Evolutionary conservation across 257 asterid species (phyloP).

Genomic region (Craterostigma plantagineum): DNA sequence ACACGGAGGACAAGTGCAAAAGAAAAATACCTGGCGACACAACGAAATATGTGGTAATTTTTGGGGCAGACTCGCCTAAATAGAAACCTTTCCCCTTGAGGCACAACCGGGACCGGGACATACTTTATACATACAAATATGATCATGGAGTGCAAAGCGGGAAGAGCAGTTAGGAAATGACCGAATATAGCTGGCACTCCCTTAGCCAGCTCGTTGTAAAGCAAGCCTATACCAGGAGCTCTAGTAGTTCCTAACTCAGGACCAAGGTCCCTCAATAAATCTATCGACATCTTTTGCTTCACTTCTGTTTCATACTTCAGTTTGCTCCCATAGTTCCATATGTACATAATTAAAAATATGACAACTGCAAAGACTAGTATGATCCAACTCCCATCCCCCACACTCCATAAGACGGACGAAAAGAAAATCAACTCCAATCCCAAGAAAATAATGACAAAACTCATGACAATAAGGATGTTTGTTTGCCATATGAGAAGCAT

Average conservation of each 20-base stretch:
- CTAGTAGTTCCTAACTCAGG: conserved; percentile 76
- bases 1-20: conserved; percentile 8
- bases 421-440: conserved; percentile 73
- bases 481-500: conserved; percentile 99
- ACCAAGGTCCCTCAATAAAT: conserved; percentile 64
- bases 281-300: conserved; percentile 73
- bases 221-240: conserved; percentile 93
- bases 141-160: conserved; percentile 94
- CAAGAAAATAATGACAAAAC: conserved; percentile 50
- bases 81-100: conserved; percentile 76
- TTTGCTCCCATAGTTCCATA: conserved; percentile 95
- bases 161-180: conserved; percentile 78
- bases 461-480: conserved; percentile 48
- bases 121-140: conserved; percentile 85
- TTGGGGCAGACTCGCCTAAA: conserved; percentile 77
- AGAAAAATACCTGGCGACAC: conserved; percentile 71
- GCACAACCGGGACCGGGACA: conserved; percentile 84
- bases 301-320: conserved; percentile 89
- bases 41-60: conserved; percentile 86
- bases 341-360: conserved; percentile 60
- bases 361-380: conserved; percentile 69
- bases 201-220: conserved; percentile 84
- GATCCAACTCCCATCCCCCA: conserved; percentile 97
- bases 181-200: conserved; percentile 92
- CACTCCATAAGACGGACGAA: conserved; percentile 79